Conservation (phyloP, 495 filamentous ascomycete genomes). For the Aspergillus panamensis region DNA sequence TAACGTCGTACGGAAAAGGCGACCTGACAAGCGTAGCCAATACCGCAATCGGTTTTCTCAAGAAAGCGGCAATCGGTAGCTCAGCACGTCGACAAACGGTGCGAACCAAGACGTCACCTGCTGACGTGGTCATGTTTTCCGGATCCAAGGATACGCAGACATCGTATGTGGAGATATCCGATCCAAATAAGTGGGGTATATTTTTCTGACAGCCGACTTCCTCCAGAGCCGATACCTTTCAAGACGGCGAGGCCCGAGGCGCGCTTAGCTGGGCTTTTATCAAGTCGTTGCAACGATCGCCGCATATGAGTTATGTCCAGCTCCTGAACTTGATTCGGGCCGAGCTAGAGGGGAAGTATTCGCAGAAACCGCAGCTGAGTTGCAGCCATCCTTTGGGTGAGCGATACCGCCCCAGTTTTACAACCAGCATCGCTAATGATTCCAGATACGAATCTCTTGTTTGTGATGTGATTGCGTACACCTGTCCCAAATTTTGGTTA, state of each 20-base stretch:
- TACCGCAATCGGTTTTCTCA: slow-evolving; percentile 82
- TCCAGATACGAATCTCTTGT: slow-evolving; percentile 41
- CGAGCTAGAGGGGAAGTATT: slow-evolving; percentile 86
- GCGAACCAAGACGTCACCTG: slow-evolving; percentile 87
- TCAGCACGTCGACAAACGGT: slow-evolving; percentile 72
- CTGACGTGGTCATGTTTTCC: slow-evolving; percentile 97
- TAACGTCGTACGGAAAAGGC: slow-evolving; percentile 81
- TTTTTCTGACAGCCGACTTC: slow-evolving; percentile 1
- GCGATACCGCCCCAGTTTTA: slow-evolving; percentile 15
- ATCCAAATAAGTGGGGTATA: background rate
- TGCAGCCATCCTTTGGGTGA: slow-evolving; percentile 94
- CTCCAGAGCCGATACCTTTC: slow-evolving; percentile 43
- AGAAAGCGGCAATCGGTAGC: slow-evolving; percentile 81
- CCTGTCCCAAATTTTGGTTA: background rate
- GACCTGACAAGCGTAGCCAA: slow-evolving; percentile 78
- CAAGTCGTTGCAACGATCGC: slow-evolving; percentile 84
- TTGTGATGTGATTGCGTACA: slow-evolving; percentile 36
- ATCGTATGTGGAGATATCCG: slow-evolving; percentile 30
- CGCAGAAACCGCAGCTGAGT: slow-evolving; percentile 95
- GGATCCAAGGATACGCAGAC: slow-evolving; percentile 97
- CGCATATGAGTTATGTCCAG: slow-evolving; percentile 94
- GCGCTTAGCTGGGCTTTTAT: slow-evolving; percentile 98
- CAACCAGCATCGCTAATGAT: slow-evolving; percentile 19
- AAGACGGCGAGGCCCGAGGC: slow-evolving; percentile 79
- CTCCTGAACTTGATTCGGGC: slow-evolving; percentile 90